phyloP scores from a whole-genome alignment of 768 basidiomycete genomes.

The Tylopilus vinaceipallidus region DNA sequence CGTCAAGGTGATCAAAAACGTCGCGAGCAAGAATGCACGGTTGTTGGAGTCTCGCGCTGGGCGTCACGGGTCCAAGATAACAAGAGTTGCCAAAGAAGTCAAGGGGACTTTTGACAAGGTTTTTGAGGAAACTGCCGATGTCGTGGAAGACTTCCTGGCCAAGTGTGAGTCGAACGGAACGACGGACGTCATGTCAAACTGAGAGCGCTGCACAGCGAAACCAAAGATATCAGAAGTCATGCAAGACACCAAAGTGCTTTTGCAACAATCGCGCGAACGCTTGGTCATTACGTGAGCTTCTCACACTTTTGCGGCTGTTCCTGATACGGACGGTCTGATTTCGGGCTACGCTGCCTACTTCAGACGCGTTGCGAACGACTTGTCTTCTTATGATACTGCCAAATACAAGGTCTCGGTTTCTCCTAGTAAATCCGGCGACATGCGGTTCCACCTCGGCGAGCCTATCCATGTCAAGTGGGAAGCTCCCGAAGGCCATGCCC shows the following conservation, averaged over 20 bases:
- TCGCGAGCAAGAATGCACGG: constrained; percentile 79
- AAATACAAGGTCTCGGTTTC: constrained; percentile 73
- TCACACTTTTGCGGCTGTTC: not conserved
- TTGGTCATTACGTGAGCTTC: constrained; percentile 84
- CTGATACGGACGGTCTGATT: not conserved
- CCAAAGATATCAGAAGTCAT: constrained; percentile 88
- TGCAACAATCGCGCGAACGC: constrained; percentile 88
- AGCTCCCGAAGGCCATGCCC: constrained; percentile 81
- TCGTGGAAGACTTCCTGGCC: constrained; percentile 89
- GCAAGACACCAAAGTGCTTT: constrained; percentile 86
- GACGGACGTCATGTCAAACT: constrained; percentile 1
- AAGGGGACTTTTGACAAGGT: constrained; percentile 95
- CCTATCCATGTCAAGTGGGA: constrained; percentile 85
- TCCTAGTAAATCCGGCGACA: constrained; percentile 47
- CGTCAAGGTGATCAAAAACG: constrained; percentile 95
- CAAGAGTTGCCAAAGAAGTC: constrained; percentile 84
- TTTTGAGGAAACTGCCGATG: constrained; percentile 90
- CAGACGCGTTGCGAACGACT: constrained; percentile 78
- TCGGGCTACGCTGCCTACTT: not conserved
- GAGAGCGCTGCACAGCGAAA: constrained; percentile 51
- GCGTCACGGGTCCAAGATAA: constrained; percentile 80
- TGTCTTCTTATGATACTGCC: constrained; percentile 74
- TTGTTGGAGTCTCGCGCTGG: constrained; percentile 74
- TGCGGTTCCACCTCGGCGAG: constrained; percentile 86
- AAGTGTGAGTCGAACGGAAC: constrained; percentile 59